Percentiles rank a stretch among this genome's conserved stretches.
Conservation (phyloP, 1,284 basidiomycete species). For the Apiotrichum mycotoxinovorans region DNA sequence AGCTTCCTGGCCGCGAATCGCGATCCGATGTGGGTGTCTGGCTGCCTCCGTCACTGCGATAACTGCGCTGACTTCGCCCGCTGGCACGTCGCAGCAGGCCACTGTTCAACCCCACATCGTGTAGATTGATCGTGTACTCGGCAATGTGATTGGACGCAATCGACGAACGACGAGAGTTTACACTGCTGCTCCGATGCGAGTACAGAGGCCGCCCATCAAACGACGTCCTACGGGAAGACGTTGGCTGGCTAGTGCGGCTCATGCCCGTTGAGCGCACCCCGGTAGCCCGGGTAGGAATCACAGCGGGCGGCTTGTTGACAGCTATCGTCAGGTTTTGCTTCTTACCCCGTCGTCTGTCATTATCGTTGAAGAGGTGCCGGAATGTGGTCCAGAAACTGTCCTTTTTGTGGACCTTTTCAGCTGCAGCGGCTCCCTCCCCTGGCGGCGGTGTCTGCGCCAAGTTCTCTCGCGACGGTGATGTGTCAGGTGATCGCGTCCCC, state of each 20-base stretch:
- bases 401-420: constrained; percentile 30
- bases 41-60: constrained; percentile 43
- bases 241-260: constrained; percentile 21
- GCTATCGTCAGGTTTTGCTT: constrained; percentile 24
- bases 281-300: constrained; percentile 36
- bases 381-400: constrained; percentile 52
- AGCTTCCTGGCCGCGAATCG: constrained; percentile 40
- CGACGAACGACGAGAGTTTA: constrained; percentile 49
- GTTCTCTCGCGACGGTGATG: background rate
- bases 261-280: constrained; percentile 29
- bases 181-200: constrained; percentile 47
- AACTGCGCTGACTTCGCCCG: constrained; percentile 39
- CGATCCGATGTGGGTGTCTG: constrained; percentile 49
- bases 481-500: background rate
- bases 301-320: constrained; percentile 12
- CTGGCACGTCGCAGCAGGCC: constrained; percentile 37
- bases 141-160: constrained; percentile 39
- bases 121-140: constrained; percentile 30
- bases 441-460: background rate
- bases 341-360: constrained; percentile 47
- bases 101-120: constrained; percentile 25
- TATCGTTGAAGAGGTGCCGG: constrained; percentile 52
- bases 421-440: background rate
- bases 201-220: constrained; percentile 36
- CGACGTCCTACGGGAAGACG: constrained; percentile 31